Evolutionary conservation across 306 rosid genomes (phyloP).

Genomic region (Purshia tridentata): DNA sequence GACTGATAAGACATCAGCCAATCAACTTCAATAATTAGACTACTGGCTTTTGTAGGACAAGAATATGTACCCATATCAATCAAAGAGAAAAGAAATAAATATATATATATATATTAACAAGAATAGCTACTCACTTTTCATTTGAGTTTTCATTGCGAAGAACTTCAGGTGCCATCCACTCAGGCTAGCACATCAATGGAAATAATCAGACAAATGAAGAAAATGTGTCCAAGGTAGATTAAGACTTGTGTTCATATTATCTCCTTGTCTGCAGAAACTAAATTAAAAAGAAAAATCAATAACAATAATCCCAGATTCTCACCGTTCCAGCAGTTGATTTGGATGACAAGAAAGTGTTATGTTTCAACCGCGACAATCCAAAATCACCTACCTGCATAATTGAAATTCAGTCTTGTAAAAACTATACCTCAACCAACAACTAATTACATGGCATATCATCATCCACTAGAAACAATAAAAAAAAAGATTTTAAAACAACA

Average conservation of each 20-base stretch:
- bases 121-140: conserved; percentile 66
- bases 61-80: background rate
- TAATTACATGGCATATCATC: background rate
- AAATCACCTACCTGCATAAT: conserved; percentile 77
- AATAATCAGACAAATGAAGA: conserved; percentile 30
- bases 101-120: background rate
- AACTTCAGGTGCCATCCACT: conserved; percentile 99
- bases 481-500: conserved; percentile 11
- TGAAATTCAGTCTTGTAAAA: conserved; percentile 3
- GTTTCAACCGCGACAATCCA: conserved; percentile 98
- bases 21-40: background rate
- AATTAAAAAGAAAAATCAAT: background rate
- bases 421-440: conserved; percentile 4
- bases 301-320: conserved; percentile 39
- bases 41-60: background rate
- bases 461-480: conserved; percentile 9
- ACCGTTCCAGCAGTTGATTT: conserved; percentile 99
- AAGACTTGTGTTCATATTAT: conserved; percentile 13
- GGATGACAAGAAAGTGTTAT: conserved; percentile 94
- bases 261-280: conserved; percentile 20
- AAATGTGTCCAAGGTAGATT: conserved; percentile 11
- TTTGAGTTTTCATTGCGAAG: conserved; percentile 97
- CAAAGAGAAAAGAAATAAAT: conserved; percentile 17
- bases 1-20: background rate
- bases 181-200: conserved; percentile 64